Conservation (phyloP, 345 rosid genomes). For the Populus euphratica region DNA sequence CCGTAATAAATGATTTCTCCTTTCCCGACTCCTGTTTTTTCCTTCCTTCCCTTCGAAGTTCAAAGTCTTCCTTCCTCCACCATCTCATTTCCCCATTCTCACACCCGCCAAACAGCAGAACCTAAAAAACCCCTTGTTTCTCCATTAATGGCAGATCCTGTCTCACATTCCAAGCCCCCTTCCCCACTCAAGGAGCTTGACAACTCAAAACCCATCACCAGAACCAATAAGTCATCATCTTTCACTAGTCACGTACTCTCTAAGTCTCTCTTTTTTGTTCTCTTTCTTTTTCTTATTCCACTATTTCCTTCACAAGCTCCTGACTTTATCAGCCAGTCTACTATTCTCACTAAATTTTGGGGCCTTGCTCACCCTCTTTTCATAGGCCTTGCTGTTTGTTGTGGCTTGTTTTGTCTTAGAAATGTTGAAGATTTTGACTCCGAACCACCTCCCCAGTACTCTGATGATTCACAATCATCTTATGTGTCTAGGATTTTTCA, state of each 20-base stretch:
- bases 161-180: slow-evolving; percentile 23
- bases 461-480: slow-evolving; percentile 41
- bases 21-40: slow-evolving; percentile 23
- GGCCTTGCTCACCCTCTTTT: slow-evolving; percentile 62
- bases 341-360: slow-evolving; percentile 60
- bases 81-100: slow-evolving; percentile 3
- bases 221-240: slow-evolving; percentile 12
- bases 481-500: slow-evolving; percentile 46
- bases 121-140: background rate
- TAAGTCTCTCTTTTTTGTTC: slow-evolving; percentile 47
- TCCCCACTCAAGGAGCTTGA: slow-evolving; percentile 17
- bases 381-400: slow-evolving; percentile 78
- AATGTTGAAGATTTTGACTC: slow-evolving; percentile 30
- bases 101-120: background rate
- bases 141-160: slow-evolving; percentile 50
- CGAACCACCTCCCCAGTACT: slow-evolving; percentile 20
- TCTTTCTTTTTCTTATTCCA: slow-evolving; percentile 65
- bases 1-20: slow-evolving; percentile 20
- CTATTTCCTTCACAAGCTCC: slow-evolving; percentile 81
- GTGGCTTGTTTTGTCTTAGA: slow-evolving; percentile 75
- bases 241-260: slow-evolving; percentile 32
- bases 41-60: slow-evolving; percentile 58
- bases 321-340: slow-evolving; percentile 44
- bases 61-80: slow-evolving; percentile 72
- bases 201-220: background rate